Evolutionary conservation across 345 rosid genomes (phyloP), one percentile per base, ranked within the genome.

Genomic region (Clausena lansium): DNA sequence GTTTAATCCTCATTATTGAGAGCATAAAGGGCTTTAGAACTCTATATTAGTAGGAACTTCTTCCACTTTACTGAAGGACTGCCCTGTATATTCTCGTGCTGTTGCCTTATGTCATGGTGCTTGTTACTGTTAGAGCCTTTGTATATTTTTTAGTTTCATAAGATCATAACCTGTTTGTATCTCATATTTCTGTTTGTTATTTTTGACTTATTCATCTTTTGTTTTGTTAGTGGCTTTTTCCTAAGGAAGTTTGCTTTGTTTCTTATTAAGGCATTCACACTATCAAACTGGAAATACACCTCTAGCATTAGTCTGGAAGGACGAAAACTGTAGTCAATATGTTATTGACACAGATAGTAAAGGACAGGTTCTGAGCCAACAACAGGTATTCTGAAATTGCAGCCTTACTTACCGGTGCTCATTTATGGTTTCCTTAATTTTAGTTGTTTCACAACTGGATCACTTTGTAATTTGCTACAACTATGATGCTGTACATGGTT

Each of bases 221-320:
- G 72, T 75, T 69, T 71, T 71, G 50, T 57, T 62, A 36, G 60
- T 47, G 15, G 63, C 25, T 61, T 19, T 60, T 39, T 35, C 9
- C 50, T 67, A 32, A 63, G 71, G 59, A 50, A 72, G 69, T 71
- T 63, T 45, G 28, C 59, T 59, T 79, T 58, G 59, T 59, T 78
- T 81, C 75, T 55, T 83, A 78, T 27, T 33, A 85, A 96, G 98
- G 87, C 91, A 88, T 85, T 90, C 98, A 62, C 97, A 91, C 70
- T 96, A 94, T 89, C 97, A 92, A 82, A 85, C 89, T 36, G 99
- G 98, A 65, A 94, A 87, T 80, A 94, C 99, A 52, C 99, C 98
- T 28, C 85, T 96, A n/a, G 93, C 90, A 59, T 84, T 96, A 86
- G 93, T 94, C 52, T 96, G 99, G 99, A 96, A 94, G 82, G 99